A percentile compares a stretch with the other conserved stretches of the same genome.
phyloP scores from a whole-genome alignment of 2,329 filamentous ascomycete genomes.

The Myrmaecium sp. region DNA sequence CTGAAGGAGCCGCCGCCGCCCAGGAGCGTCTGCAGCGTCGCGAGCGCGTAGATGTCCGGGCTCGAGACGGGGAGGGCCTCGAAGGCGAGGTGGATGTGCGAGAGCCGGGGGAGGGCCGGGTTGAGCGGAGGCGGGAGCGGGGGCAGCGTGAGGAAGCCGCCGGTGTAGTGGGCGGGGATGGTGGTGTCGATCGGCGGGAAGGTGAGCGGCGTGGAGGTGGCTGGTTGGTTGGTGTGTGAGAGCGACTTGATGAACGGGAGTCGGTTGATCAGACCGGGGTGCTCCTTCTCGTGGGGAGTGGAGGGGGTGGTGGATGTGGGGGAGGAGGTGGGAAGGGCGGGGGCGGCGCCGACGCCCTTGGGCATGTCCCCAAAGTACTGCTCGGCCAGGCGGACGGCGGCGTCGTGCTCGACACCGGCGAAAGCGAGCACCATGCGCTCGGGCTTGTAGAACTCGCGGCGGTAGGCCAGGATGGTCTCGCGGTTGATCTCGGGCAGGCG shows the following conservation, averaged over 20 bases:
- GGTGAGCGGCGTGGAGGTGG: constrained; percentile 7
- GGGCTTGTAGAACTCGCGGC: constrained; percentile 69
- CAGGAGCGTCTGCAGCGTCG: constrained; percentile 86
- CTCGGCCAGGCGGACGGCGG: constrained; percentile 64
- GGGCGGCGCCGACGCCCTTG: constrained; percentile 28
- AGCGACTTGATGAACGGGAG: constrained; percentile 84
- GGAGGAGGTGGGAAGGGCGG: no score
- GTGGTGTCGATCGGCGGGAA: constrained; percentile 38
- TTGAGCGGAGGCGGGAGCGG: constrained; percentile 61
- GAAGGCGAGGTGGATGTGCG: constrained; percentile 89
- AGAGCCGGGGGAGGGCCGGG: constrained; percentile 63
- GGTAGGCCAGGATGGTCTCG: constrained; percentile 58
- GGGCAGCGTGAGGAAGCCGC: constrained; percentile 78
- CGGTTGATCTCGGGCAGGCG: constrained; percentile 59
- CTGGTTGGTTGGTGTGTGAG: constrained; percentile 40
- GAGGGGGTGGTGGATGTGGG: constrained; percentile 6
- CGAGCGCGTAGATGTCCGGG: constrained; percentile 88
- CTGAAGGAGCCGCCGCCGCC: constrained; percentile 94
- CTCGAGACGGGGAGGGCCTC: constrained; percentile 84
- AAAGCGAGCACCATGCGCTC: constrained; percentile 91
- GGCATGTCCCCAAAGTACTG: constrained; percentile 88
- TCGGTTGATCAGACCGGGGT: constrained; percentile 58
- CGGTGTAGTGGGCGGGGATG: constrained; percentile 67
- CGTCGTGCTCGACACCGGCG: constrained; percentile 69
- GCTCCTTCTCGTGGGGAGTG: constrained; percentile 26